Evolutionary conservation across 2,329 filamentous ascomycete species (phyloP).

Genomic region (Trichophyton verrucosum): DNA sequence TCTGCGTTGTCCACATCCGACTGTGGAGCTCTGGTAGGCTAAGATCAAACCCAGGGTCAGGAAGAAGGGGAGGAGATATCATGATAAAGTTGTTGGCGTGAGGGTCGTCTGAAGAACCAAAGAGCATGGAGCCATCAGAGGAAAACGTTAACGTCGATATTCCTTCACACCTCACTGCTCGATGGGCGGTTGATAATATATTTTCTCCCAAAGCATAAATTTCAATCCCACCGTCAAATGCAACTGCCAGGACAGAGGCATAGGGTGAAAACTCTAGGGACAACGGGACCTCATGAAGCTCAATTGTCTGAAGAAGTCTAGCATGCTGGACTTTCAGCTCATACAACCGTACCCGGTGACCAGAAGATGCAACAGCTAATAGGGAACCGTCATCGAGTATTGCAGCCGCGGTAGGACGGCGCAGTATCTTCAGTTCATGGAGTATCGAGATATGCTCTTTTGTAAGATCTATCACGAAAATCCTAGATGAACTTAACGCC

Average conservation of each 20-base stretch:
- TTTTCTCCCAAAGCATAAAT: slow-evolving; percentile 60
- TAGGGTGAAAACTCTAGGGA: slow-evolving; percentile 71
- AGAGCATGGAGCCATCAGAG: slow-evolving; percentile 61
- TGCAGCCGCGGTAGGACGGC: slow-evolving; percentile 62
- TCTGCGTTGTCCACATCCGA: slow-evolving; percentile 73
- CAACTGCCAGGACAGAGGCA: slow-evolving; percentile 68
- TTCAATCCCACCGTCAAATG: slow-evolving; percentile 80
- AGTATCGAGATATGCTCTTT: slow-evolving; percentile 49
- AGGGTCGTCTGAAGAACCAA: slow-evolving; percentile 59
- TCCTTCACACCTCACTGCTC: slow-evolving; percentile 65
- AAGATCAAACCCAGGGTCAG: slow-evolving; percentile 42
- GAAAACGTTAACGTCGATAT: slow-evolving; percentile 67
- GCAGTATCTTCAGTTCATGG: slow-evolving; percentile 66
- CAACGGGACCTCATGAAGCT: slow-evolving; percentile 64
- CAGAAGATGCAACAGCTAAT: slow-evolving; percentile 66
- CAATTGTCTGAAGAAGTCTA: slow-evolving; percentile 59
- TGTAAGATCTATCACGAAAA: slow-evolving; percentile 63
- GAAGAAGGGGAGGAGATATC: slow-evolving; percentile 67
- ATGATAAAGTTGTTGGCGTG: slow-evolving; percentile 59
- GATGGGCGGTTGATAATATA: slow-evolving; percentile 52
- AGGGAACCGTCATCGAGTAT: slow-evolving; percentile 66
- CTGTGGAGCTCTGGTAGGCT: slow-evolving; percentile 49
- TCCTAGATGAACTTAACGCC: slow-evolving; percentile 73
- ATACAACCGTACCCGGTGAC: slow-evolving; percentile 80
- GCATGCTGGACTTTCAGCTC: slow-evolving; percentile 53